phyloP scores from a whole-genome alignment of 345 rosid genomes.

The Moricandia arvensis region DNA sequence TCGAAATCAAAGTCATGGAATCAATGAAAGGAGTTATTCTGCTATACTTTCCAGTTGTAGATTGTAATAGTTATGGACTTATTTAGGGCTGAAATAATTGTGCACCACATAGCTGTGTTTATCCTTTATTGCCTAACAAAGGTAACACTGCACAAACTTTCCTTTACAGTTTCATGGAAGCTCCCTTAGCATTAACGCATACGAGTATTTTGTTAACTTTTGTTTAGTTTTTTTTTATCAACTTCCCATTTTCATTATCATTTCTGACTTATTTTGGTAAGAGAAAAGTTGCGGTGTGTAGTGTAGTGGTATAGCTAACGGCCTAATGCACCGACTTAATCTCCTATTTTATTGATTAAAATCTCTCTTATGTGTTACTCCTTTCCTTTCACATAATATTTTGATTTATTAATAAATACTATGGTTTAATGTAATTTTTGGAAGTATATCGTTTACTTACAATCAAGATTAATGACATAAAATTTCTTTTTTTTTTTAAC shows the following conservation, averaged over 20 bases:
- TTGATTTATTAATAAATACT: neutral
- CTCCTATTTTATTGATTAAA: neutral
- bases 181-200: neutral
- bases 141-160: neutral
- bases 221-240: neutral
- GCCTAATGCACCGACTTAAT: neutral
- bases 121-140: constrained; percentile 8
- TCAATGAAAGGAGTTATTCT: constrained; percentile 8
- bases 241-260: neutral
- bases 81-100: constrained; percentile 9
- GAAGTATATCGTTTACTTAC: neutral
- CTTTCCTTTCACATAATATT: neutral
- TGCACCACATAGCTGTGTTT: constrained; percentile 11
- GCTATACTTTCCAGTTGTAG: neutral
- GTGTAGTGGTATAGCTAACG: constrained; percentile 6
- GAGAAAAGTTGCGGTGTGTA: neutral
- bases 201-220: too few species aligned
- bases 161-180: neutral
- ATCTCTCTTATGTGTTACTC: neutral
- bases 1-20: neutral
- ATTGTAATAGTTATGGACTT: neutral
- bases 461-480: neutral
- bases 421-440: neutral
- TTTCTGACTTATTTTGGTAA: neutral
- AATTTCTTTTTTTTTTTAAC: too few species aligned